Conservation (phyloP, 2,329 filamentous ascomycete genomes). For the Pseudocercospora ulei region DNA sequence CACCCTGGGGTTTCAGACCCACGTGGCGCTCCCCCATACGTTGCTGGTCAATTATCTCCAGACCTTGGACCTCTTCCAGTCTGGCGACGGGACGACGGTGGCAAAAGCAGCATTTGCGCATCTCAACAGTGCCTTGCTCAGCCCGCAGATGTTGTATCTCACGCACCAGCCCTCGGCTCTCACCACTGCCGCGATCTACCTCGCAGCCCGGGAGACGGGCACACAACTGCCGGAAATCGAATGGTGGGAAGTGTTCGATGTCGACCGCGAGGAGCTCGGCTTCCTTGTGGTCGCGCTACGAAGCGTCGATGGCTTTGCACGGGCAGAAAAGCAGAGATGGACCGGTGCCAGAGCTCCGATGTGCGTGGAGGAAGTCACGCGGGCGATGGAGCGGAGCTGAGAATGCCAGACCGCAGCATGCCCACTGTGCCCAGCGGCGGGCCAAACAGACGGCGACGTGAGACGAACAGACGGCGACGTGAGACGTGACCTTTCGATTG, state of each 20-base stretch:
- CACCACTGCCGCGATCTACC: conserved; percentile 80
- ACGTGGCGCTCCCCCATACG: conserved; percentile 75
- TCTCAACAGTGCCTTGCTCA: conserved; percentile 76
- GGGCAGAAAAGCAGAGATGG: conserved; percentile 50
- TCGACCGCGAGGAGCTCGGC: conserved; percentile 85
- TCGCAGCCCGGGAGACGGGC: conserved; percentile 66
- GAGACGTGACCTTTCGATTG: no score
- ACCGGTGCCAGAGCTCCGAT: conserved; percentile 47
- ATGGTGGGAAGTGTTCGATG: conserved; percentile 99
- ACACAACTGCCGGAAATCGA: conserved; percentile 71
- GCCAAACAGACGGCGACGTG: no score
- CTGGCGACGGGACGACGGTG: conserved; percentile 43
- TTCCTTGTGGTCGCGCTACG: conserved; percentile 80
- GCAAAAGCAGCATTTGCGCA: conserved; percentile 60
- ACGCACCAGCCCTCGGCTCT: conserved; percentile 83
- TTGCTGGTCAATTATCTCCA: conserved; percentile 88
- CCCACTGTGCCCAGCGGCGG: no score
- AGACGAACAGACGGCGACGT: no score
- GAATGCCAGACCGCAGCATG: no score
- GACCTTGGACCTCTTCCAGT: conserved; percentile 59
- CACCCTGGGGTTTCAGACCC: conserved; percentile 68
- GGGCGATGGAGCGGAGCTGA: conserved; percentile 49
- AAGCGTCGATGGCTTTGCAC: conserved; percentile 64
- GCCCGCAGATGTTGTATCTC: conserved; percentile 78
- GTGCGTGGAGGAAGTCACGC: conserved; percentile 49